phyloP scores from a whole-genome alignment of 73 alveolate species.

The Tetrahymena malaccensis region DNA sequence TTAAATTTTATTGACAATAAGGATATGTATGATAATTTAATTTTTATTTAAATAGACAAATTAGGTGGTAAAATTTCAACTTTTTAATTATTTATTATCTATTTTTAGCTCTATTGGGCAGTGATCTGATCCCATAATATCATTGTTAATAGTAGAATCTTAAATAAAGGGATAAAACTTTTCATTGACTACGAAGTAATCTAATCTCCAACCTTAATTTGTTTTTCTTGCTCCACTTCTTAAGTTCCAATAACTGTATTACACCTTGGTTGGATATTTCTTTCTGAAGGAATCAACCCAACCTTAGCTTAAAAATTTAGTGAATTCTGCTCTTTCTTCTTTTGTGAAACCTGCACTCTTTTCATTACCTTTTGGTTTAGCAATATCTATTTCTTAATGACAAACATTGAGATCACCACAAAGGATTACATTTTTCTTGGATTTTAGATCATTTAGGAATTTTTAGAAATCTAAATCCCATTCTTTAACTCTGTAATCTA shows the following conservation, averaged over 20 bases:
- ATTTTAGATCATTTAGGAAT: slow-evolving; percentile 47
- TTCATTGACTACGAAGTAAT: slow-evolving; percentile 69
- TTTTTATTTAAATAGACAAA: too few species aligned
- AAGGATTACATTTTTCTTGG: slow-evolving; percentile 51
- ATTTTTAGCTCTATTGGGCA: slow-evolving; percentile 60
- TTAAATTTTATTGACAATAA: too few species aligned
- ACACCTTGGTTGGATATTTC: slow-evolving; percentile 63
- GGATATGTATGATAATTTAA: too few species aligned
- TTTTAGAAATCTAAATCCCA: slow-evolving; percentile 84
- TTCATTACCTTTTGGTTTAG: slow-evolving; percentile 71
- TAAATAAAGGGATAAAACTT: slow-evolving; percentile 28
- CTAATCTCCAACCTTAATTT: slow-evolving; percentile 93
- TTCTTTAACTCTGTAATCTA: slow-evolving; percentile 71
- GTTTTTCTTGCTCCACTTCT: slow-evolving; percentile 57
- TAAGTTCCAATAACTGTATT: slow-evolving; percentile 73
- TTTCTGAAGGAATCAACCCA: slow-evolving; percentile 83
- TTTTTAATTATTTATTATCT: slow-evolving; percentile 1
- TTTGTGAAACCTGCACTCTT: slow-evolving; percentile 76
- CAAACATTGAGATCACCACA: slow-evolving; percentile 92
- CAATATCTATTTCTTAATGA: slow-evolving; percentile 79
- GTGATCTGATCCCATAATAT: slow-evolving; percentile 72
- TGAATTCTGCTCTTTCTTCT: slow-evolving; percentile 73
- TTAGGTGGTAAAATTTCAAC: neutral
- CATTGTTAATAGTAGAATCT: slow-evolving; percentile 51
- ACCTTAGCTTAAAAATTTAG: slow-evolving; percentile 50